Conservation (phyloP, 441 rosid species). For the Adansonia madagascariensis region DNA sequence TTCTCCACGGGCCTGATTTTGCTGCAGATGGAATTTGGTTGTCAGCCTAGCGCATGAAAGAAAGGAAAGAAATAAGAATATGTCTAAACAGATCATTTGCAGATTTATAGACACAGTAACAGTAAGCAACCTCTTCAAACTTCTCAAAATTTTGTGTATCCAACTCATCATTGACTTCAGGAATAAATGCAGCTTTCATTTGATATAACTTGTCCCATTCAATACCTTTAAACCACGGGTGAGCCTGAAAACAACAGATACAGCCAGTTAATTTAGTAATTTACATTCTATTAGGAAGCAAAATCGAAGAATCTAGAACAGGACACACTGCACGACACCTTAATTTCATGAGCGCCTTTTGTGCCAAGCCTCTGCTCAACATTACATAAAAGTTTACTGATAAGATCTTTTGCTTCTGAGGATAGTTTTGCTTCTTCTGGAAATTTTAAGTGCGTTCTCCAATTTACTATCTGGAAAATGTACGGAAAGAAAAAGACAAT, state of each 20-base stretch:
- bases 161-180: slow-evolving; percentile 65
- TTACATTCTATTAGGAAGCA: not conserved
- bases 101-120: not conserved
- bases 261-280: not conserved
- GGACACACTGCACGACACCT: slow-evolving; percentile 59
- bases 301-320: slow-evolving; percentile 19
- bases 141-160: slow-evolving; percentile 77
- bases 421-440: slow-evolving; percentile 74
- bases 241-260: slow-evolving; percentile 26
- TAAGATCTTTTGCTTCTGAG: slow-evolving; percentile 61
- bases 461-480: slow-evolving; percentile 58
- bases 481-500: not conserved
- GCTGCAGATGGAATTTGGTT: not conserved
- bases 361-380: slow-evolving; percentile 70
- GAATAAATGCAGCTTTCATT: slow-evolving; percentile 73
- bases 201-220: slow-evolving; percentile 64
- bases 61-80: not conserved
- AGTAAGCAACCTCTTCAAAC: slow-evolving; percentile 52
- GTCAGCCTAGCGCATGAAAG: not conserved
- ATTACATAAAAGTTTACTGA: slow-evolving; percentile 61
- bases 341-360: slow-evolving; percentile 66
- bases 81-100: not conserved
- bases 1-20: slow-evolving; percentile 47
- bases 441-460: slow-evolving; percentile 74
- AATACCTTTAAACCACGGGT: slow-evolving; percentile 58